Evolutionary conservation across 129 eudicot genomes (phyloP), one percentile per base, ranked within the genome.

Genomic region (Daucus carota): DNA sequence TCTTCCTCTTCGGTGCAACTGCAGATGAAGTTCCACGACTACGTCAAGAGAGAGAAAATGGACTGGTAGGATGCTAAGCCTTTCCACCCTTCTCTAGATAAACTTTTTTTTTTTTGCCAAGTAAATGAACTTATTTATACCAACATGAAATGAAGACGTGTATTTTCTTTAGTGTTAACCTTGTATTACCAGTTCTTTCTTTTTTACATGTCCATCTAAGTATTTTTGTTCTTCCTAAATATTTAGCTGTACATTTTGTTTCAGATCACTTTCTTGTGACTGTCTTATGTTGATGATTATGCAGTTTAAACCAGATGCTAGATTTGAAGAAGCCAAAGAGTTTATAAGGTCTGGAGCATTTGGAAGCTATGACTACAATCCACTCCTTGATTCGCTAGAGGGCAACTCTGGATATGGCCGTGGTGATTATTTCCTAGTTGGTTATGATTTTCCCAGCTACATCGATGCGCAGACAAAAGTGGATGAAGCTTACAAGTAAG

Each of bases 401-500:
- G 99, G 99, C 16, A 74, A 92, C 73, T 78, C 99, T 59, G 99
- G 99, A 36, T 95, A 76, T 82, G 99, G 99, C n/a, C 96, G 97
- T 73, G 99, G 94, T 17, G 99, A 95, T 81, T 95, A 91, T 78
- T 95, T 95, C 80, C 96, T 95, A 33, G 97, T 95, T 78, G 99
- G 99, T 82, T 87, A 89, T 36, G 99, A 95, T 83, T 95, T 95
- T 75, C 96, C 99, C 52, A 80, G 92, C 63, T 95, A 95, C 92
- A 83, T 95, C 47, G 99, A 95, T 42, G 80, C 91, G 62, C 99
- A 95, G 81, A 87, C 83, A 52, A 85, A 80, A 83, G 97, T 95
- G 68, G 97, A 95, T 71, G 90, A 92, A 87, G 99, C 96, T 65
- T 95, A 95, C 88, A 92, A 88, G 99, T 95, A 95, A 86, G 90